phyloP scores from a whole-genome alignment of 177 flowering plant genomes.

The Vitis hybrid region DNA sequence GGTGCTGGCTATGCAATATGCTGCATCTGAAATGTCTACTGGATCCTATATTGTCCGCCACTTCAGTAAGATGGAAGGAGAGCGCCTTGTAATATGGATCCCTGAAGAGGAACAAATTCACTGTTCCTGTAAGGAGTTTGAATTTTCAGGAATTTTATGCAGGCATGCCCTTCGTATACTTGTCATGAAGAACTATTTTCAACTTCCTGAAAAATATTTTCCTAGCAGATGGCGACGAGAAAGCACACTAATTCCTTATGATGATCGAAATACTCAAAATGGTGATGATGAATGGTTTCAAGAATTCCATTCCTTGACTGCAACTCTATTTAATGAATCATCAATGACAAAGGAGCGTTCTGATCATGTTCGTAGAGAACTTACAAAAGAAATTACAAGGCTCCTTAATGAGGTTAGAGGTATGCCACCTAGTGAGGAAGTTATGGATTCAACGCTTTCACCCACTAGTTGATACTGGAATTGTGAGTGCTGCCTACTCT shows the following conservation, averaged over 20 bases:
- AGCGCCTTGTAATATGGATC: constrained; percentile 52
- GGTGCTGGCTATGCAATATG: constrained; percentile 56
- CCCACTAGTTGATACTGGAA: constrained; percentile 15
- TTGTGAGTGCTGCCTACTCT: constrained; percentile 2
- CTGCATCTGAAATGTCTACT: constrained; percentile 45
- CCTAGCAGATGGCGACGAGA: constrained; percentile 49
- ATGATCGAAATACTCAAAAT: constrained; percentile 21
- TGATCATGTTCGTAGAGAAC: constrained; percentile 42
- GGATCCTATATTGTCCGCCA: constrained; percentile 56
- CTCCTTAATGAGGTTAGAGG: constrained; percentile 47
- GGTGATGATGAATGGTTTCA: constrained; percentile 41
- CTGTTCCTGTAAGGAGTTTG: constrained; percentile 71
- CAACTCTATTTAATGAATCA: constrained; percentile 47
- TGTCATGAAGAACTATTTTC: constrained; percentile 53
- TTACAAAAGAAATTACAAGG: constrained; percentile 37
- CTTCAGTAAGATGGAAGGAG: constrained; percentile 58
- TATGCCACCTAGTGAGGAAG: constrained; percentile 41
- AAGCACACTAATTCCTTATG: constrained; percentile 29
- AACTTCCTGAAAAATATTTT: constrained; percentile 59
- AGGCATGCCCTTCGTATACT: constrained; percentile 62
- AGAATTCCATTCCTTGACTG: constrained; percentile 43
- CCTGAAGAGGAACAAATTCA: constrained; percentile 55
- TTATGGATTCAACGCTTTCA: constrained; percentile 31
- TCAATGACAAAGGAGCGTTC: constrained; percentile 43
- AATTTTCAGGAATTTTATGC: constrained; percentile 59